phyloP scores from a whole-genome alignment of 2,329 filamentous ascomycete species.

The Trichophyton schoenleinii region DNA sequence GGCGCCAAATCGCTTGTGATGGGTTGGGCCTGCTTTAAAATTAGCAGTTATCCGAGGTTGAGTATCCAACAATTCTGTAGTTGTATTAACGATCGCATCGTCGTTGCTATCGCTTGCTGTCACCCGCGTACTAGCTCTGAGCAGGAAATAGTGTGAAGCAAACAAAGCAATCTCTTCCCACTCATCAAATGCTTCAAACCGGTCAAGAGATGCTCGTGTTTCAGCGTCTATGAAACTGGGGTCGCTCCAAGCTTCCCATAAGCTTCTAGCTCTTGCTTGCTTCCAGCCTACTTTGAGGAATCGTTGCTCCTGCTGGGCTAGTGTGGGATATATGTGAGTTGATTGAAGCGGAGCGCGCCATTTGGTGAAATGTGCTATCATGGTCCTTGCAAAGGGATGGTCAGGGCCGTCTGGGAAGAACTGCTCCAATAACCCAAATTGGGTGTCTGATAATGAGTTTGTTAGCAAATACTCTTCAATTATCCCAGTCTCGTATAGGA shows the following conservation, averaged over 20 bases:
- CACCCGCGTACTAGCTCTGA: conserved; percentile 45
- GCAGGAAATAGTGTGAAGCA: conserved; percentile 68
- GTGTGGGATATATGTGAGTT: conserved; percentile 54
- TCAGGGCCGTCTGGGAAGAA: conserved; percentile 63
- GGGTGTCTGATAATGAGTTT: conserved; percentile 37
- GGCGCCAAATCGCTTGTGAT: conserved; percentile 50
- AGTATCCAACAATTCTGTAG: background rate
- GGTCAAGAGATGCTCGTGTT: conserved; percentile 52
- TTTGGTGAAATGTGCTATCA: conserved; percentile 74
- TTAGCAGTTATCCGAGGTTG: conserved; percentile 13
- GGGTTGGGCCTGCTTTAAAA: conserved; percentile 26
- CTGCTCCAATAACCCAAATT: conserved; percentile 80
- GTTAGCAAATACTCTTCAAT: conserved; percentile 12
- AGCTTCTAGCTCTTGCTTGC: conserved; percentile 48
- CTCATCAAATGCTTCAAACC: conserved; percentile 77
- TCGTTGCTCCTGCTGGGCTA: conserved; percentile 53
- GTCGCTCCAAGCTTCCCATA: conserved; percentile 76
- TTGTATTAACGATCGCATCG: background rate
- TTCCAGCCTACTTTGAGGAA: conserved; percentile 60
- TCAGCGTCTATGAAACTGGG: conserved; percentile 49
- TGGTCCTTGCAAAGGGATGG: conserved; percentile 76
- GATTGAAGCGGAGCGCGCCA: conserved; percentile 66
- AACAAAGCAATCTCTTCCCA: conserved; percentile 92
- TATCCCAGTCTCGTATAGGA: background rate
- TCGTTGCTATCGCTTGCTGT: background rate